These are phyloP conservation scores for Mallotus nudiflorus DNA, from an alignment of 345 rosid genomes.

Conservation along the genomic window DNA sequence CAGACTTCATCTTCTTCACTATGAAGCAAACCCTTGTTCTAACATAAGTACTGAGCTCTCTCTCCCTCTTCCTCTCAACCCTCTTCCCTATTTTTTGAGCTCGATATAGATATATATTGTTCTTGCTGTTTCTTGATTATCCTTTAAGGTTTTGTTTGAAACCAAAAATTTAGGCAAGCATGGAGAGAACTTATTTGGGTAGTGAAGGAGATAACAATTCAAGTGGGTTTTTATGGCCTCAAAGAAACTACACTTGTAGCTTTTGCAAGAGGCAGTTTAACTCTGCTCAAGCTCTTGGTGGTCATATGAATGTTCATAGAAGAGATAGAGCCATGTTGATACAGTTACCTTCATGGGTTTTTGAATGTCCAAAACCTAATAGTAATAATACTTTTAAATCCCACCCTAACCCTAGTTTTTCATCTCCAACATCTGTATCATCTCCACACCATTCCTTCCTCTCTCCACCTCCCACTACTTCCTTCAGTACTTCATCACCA, in stretches of 20 bases:
- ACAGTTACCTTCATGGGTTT: conserved; percentile 49
- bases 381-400: background rate
- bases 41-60: background rate
- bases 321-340: conserved; percentile 64
- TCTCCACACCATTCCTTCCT: conserved; percentile 10
- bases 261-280: conserved; percentile 57
- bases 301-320: conserved; percentile 79
- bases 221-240: conserved; percentile 42
- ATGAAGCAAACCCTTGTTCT: conserved; percentile 11
- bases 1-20: conserved; percentile 3
- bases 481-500: conserved; percentile 34
- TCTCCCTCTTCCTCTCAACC: background rate
- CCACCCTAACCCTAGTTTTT: conserved; percentile 34
- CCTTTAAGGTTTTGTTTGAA: background rate
- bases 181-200: conserved; percentile 15
- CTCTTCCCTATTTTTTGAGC: background rate
- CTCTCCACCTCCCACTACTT: conserved; percentile 1
- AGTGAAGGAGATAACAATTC: conserved; percentile 18
- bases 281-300: conserved; percentile 77
- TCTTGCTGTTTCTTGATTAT: conserved; percentile 8
- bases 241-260: conserved; percentile 54
- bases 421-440: conserved; percentile 19
- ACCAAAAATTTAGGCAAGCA: background rate
- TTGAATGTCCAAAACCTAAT: conserved; percentile 37
- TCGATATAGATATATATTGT: background rate